These are phyloP conservation scores for Termitomyces heimii DNA, from an alignment of 768 basidiomycete species.

Conservation along the genomic window DNA sequence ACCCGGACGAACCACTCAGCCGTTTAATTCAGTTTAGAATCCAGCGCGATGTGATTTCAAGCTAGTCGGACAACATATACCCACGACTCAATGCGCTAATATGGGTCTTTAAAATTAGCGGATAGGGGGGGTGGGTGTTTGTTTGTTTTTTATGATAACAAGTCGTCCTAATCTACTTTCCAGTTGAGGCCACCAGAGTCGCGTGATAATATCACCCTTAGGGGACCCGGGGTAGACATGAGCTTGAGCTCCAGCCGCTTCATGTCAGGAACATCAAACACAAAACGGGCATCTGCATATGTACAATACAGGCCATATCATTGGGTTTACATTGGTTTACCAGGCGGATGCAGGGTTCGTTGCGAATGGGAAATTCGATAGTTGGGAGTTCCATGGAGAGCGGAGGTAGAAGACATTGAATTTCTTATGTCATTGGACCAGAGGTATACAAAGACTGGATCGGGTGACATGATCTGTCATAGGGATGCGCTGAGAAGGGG, in stretches of 20 bases:
- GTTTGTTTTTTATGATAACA: not conserved
- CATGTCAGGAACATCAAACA: not conserved
- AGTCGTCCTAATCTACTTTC: not conserved
- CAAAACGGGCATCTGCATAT: not conserved
- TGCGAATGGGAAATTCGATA: not conserved
- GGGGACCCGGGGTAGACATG: too few relatives aligned
- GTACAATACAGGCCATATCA: constrained; percentile 1
- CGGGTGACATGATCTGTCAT: constrained; percentile 15
- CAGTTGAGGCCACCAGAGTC: not conserved
- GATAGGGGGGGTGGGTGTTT: not conserved
- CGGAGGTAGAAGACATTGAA: not conserved
- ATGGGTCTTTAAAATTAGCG: not conserved
- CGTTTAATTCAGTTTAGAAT: not conserved
- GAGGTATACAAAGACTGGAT: too few relatives aligned
- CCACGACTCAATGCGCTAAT: not conserved
- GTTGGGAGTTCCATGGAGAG: not conserved
- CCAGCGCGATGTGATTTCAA: not conserved
- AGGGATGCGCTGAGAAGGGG: not conserved
- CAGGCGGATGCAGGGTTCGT: not conserved
- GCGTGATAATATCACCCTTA: too few relatives aligned
- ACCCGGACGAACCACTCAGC: not conserved
- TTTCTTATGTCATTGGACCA: not conserved
- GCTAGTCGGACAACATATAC: not conserved
- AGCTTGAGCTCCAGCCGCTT: too few relatives aligned
- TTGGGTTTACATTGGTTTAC: not conserved